Conservation (phyloP, 208 protist species). For the Acanthamoeba sp. region DNA sequence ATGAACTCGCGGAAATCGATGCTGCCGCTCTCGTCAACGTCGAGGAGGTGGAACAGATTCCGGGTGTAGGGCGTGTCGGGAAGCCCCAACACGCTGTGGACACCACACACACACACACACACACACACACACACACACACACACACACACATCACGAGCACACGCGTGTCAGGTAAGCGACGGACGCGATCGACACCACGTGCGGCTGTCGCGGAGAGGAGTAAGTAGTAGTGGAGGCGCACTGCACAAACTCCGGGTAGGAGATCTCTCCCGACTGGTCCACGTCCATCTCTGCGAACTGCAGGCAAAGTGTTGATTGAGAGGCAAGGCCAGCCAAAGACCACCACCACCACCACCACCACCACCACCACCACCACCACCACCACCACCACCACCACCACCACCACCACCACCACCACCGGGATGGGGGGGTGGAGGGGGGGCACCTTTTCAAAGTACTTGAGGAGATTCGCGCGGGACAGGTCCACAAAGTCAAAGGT, state of each 20-base stretch:
- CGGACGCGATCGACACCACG: no score
- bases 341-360: no score
- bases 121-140: no score
- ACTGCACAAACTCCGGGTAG: conserved; percentile 29
- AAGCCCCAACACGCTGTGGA: background rate
- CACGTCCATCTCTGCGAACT: conserved; percentile 12
- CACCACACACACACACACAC: no score
- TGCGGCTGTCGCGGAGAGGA: background rate
- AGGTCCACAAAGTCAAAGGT: background rate
- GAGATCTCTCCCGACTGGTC: conserved; percentile 22
- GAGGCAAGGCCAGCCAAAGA: no score
- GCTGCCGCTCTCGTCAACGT: conserved; percentile 17
- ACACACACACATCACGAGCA: no score
- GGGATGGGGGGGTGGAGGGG: background rate
- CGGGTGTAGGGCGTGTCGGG: background rate
- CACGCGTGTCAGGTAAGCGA: no score
- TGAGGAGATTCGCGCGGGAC: background rate
- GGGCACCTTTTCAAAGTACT: background rate
- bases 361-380: no score
- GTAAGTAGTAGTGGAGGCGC: background rate
- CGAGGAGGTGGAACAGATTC: conserved; percentile 13
- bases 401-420: no score
- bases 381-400: no score
- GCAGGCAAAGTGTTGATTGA: no score
- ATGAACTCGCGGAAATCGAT: conserved; percentile 47